phyloP scores from a whole-genome alignment of 768 basidiomycete genomes.

The Auricularia sp. region DNA sequence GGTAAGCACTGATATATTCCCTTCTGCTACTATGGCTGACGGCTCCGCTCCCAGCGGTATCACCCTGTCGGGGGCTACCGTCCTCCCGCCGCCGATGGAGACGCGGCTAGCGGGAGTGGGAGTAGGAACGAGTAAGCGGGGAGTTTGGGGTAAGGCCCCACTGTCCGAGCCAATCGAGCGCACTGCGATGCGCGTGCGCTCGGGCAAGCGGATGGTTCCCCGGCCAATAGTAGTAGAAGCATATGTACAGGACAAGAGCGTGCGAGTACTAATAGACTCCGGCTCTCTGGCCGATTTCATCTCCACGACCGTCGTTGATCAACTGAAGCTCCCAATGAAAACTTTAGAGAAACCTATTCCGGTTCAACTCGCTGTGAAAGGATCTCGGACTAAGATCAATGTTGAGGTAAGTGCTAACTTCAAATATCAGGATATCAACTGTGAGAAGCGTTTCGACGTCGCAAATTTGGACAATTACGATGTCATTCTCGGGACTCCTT shows the following conservation, averaged over 20 bases:
- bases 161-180: conserved; percentile 1
- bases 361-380: conserved; percentile 8
- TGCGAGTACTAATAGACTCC: conserved; percentile 6
- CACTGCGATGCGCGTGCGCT: conserved; percentile 2
- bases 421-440: conserved; percentile 5
- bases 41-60: background rate
- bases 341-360: conserved; percentile 4
- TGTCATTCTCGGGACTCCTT: conserved; percentile 26
- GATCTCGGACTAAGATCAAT: conserved; percentile 8
- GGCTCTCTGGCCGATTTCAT: conserved; percentile 9
- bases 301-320: conserved; percentile 8
- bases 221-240: conserved; percentile 3
- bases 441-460: conserved; percentile 16
- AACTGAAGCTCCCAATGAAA: background rate
- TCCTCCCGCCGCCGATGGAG: background rate
- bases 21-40: too few relatives aligned
- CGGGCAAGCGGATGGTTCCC: conserved; percentile 5
- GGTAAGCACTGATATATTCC: too few relatives aligned
- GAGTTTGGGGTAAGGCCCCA: background rate
- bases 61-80: background rate
- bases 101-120: background rate
- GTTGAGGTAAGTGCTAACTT: background rate
- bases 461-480: conserved; percentile 29
- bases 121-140: background rate
- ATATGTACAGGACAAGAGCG: conserved; percentile 1